phyloP scores from a whole-genome alignment of 768 basidiomycete genomes.

The Serendipita sp. region DNA sequence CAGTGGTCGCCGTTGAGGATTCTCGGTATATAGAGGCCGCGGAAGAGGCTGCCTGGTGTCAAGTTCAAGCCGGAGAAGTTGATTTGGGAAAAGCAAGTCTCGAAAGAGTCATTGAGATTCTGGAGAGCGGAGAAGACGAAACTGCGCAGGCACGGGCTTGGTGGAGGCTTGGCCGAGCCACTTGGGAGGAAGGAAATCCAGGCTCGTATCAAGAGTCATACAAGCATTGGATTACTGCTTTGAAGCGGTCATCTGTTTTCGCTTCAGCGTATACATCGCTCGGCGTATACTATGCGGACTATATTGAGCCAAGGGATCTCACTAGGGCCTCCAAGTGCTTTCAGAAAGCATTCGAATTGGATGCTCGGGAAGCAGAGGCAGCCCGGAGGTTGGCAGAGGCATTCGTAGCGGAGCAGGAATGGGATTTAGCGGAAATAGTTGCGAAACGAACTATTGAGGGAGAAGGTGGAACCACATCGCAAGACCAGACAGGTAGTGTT shows the following conservation, averaged over 20 bases:
- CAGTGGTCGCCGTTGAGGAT: conserved; percentile 29
- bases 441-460: conserved; percentile 84
- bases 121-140: conserved; percentile 32
- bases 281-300: conserved; percentile 73
- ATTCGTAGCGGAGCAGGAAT: conserved; percentile 84
- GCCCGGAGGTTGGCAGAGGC: conserved; percentile 70
- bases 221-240: conserved; percentile 57
- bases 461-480: conserved; percentile 56
- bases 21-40: conserved; percentile 41
- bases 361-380: conserved; percentile 72
- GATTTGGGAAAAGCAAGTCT: conserved; percentile 33
- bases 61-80: conserved; percentile 32
- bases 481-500: conserved; percentile 29
- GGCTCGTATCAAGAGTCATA: conserved; percentile 47
- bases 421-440: conserved; percentile 92
- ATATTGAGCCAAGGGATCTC: conserved; percentile 54
- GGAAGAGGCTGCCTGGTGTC: conserved; percentile 82
- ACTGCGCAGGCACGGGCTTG: conserved; percentile 59
- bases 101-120: conserved; percentile 27
- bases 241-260: conserved; percentile 57
- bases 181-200: conserved; percentile 51
- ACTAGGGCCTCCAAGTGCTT: conserved; percentile 86
- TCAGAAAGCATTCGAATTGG: conserved; percentile 95
- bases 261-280: conserved; percentile 90
- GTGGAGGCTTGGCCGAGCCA: conserved; percentile 69